Percentiles rank a stretch among this genome's conserved stretches.
Evolutionary conservation across 805 yeast genomes (phyloP).

Genomic region (Debaryomyces castellii): DNA sequence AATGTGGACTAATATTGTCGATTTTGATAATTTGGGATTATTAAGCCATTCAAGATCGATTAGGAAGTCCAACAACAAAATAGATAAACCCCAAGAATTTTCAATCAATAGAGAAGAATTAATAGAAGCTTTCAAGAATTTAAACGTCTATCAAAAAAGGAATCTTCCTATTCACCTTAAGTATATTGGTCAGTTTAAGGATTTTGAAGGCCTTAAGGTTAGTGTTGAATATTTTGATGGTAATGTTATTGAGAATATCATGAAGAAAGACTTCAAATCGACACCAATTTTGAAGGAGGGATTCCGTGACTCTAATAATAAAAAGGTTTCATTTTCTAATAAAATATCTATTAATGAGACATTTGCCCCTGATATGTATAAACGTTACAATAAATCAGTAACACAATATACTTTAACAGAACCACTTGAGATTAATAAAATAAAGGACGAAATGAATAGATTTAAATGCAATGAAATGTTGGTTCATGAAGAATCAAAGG

Average conservation of each 20-base stretch:
- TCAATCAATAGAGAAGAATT: slow-evolving; percentile 24
- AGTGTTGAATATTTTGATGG: slow-evolving; percentile 24
- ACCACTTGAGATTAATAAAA: slow-evolving; percentile 49
- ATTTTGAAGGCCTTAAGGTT: slow-evolving; percentile 29
- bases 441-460: slow-evolving; percentile 63
- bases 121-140: slow-evolving; percentile 20
- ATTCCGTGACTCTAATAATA: slow-evolving; percentile 9
- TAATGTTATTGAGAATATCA: slow-evolving; percentile 6
- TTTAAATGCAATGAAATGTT: slow-evolving; percentile 66
- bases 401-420: slow-evolving; percentile 53
- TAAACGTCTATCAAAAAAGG: slow-evolving; percentile 21
- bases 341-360: slow-evolving; percentile 52
- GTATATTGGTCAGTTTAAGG: slow-evolving; percentile 36
- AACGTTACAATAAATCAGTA: slow-evolving; percentile 52
- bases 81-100: neutral
- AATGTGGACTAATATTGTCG: slow-evolving; percentile 17
- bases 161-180: slow-evolving; percentile 33
- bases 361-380: slow-evolving; percentile 49
- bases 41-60: neutral
- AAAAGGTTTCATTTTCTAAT: slow-evolving; percentile 46
- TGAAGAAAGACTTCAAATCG: neutral
- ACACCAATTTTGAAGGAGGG: slow-evolving; percentile 14
- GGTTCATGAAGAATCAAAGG: slow-evolving; percentile 60
- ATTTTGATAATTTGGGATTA: neutral
- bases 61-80: neutral